phyloP scores from a whole-genome alignment of 177 flowering plant genomes.

The Vitis hybrid region DNA sequence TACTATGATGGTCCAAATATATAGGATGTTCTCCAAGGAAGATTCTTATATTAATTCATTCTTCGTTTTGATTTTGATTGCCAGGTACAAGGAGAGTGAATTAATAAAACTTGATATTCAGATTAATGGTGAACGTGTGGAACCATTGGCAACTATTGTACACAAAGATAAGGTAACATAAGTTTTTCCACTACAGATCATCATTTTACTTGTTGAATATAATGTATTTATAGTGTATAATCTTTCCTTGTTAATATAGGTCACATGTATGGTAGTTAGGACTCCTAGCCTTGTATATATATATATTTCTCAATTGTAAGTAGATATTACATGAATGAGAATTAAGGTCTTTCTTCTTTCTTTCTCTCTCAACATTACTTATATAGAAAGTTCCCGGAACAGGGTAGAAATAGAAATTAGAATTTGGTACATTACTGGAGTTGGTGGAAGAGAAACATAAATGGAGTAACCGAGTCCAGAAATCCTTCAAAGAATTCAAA shows the following conservation, averaged over 20 bases:
- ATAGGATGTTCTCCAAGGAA: background rate
- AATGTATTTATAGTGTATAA: no score
- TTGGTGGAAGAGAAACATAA: background rate
- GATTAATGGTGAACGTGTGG: conserved; percentile 85
- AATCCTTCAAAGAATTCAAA: no score
- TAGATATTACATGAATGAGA: no score
- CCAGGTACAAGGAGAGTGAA: conserved; percentile 87
- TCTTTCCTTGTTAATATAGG: no score
- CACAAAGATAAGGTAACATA: conserved; percentile 85
- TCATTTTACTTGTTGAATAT: conserved; percentile 1
- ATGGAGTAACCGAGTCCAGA: background rate
- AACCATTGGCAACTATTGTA: conserved; percentile 92
- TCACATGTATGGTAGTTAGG: no score
- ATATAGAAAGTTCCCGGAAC: background rate
- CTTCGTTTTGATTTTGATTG: conserved; percentile 1
- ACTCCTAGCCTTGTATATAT: no score
- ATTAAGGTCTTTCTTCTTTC: no score
- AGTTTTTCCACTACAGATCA: background rate
- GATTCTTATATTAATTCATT: background rate
- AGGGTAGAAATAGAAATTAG: background rate
- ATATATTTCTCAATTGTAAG: no score
- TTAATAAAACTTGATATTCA: conserved; percentile 87
- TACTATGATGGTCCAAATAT: background rate
- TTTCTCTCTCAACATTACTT: no score
- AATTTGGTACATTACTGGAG: background rate